phyloP scores from a whole-genome alignment of 106 monocot species.

The Platanthera zijinensis region DNA sequence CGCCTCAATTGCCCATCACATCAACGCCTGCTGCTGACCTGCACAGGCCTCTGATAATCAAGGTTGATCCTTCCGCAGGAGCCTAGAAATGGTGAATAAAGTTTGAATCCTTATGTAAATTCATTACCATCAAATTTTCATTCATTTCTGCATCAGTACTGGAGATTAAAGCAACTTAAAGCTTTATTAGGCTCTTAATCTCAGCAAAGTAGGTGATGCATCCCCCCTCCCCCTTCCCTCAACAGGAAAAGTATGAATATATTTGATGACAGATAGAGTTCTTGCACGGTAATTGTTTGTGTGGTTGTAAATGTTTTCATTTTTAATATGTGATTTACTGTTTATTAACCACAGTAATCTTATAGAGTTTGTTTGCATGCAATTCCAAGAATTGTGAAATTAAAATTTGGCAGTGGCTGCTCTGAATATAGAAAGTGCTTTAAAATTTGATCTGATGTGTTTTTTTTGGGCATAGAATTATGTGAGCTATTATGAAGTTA shows the following conservation, averaged over 20 bases:
- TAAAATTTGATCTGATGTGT: no score
- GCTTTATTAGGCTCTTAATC: constrained; percentile 4
- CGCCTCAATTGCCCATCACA: constrained; percentile 45
- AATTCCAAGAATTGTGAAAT: no score
- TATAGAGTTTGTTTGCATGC: neutral
- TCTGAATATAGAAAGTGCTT: no score
- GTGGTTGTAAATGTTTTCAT: neutral
- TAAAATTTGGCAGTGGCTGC: no score
- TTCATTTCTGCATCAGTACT: neutral
- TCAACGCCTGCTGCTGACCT: constrained; percentile 22
- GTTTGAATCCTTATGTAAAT: neutral
- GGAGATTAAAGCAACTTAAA: neutral
- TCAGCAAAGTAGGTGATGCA: neutral
- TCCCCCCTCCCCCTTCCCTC: neutral
- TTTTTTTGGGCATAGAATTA: no score
- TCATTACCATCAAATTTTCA: neutral
- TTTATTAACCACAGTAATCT: neutral
- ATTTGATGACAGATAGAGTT: neutral
- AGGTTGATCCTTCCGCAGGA: constrained; percentile 40
- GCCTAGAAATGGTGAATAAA: constrained; percentile 24
- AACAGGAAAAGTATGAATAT: neutral
- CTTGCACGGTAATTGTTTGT: neutral
- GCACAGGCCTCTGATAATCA: constrained; percentile 63
- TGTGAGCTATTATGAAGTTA: no score
- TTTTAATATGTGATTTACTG: neutral